phyloP scores from a whole-genome alignment of 805 yeast species.

The Priceomyces carsonii region DNA sequence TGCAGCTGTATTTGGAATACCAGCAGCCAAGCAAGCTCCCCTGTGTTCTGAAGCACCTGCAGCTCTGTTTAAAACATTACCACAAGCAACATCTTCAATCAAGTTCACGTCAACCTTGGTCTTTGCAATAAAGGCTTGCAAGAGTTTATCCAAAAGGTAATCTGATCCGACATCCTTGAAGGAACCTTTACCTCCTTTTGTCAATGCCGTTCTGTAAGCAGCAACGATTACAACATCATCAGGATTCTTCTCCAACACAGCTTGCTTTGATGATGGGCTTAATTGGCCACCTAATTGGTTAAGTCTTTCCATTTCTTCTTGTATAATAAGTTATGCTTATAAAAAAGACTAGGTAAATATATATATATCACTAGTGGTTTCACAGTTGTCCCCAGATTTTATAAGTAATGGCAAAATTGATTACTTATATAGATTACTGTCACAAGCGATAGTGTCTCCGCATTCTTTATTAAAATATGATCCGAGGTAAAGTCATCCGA shows the following conservation, averaged over 20 bases:
- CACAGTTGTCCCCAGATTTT: too few species aligned
- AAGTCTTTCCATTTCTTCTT: constrained; percentile 42
- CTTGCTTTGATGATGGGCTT: constrained; percentile 40
- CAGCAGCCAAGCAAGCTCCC: constrained; percentile 89
- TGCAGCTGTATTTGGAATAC: constrained; percentile 78
- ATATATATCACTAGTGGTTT: too few species aligned
- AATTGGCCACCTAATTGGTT: constrained; percentile 47
- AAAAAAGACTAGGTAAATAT: too few species aligned
- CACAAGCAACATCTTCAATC: constrained; percentile 85
- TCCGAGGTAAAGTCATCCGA: constrained; percentile 7
- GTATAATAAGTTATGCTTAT: too few species aligned
- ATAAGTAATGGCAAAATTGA: too few species aligned
- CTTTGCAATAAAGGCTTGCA: constrained; percentile 59
- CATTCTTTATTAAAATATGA: constrained; percentile 1
- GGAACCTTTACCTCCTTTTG: constrained; percentile 84
- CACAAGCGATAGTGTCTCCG: constrained; percentile 6
- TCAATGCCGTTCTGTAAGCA: constrained; percentile 88
- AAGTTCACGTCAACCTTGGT: constrained; percentile 48
- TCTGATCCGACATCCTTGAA: constrained; percentile 84
- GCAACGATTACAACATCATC: constrained; percentile 90
- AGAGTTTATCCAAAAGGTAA: constrained; percentile 67
- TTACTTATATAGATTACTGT: constrained; percentile 2
- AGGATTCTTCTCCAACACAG: constrained; percentile 58
- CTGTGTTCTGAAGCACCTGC: constrained; percentile 96
- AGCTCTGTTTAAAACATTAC: constrained; percentile 88